Percentiles rank a stretch among this genome's conserved stretches.
Evolutionary conservation across 1,284 basidiomycete genomes (phyloP).

Genomic region (Xanthoconium separans): DNA sequence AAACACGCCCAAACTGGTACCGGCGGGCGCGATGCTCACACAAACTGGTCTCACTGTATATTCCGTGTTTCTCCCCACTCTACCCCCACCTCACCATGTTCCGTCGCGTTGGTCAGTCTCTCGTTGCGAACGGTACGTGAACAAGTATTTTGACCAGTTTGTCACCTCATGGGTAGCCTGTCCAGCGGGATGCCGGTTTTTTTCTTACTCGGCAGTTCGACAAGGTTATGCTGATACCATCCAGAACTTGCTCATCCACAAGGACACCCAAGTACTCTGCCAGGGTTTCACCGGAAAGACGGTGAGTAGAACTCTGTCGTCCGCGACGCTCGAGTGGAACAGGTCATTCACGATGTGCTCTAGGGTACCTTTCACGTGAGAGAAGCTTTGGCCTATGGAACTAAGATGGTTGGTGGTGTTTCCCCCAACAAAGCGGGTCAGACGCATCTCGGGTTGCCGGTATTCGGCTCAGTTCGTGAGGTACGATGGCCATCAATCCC

Average conservation of each 20-base stretch:
- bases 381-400: constrained; percentile 94
- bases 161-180: not conserved
- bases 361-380: constrained; percentile 97
- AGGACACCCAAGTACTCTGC: constrained; percentile 92
- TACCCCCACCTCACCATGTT: constrained; percentile 41
- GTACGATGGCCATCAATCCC: constrained; percentile 41
- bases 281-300: constrained; percentile 99
- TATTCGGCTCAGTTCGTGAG: constrained; percentile 93
- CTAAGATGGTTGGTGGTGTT: constrained; percentile 96
- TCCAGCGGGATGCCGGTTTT: constrained; percentile 68
- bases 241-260: constrained; percentile 89
- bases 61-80: constrained; percentile 13
- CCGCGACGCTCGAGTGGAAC: not conserved
- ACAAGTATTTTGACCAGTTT: not conserved
- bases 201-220: constrained; percentile 73
- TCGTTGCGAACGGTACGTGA: constrained; percentile 50
- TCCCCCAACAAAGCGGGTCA: constrained; percentile 98
- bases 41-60: constrained; percentile 1
- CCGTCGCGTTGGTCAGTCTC: constrained; percentile 56
- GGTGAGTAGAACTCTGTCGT: constrained; percentile 45
- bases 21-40: constrained; percentile 16
- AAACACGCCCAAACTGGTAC: constrained; percentile 31
- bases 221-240: constrained; percentile 87
- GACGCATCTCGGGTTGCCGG: constrained; percentile 92
- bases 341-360: constrained; percentile 7